These are phyloP conservation scores for Exophiala xenobiotica DNA, from an alignment of 2,329 filamentous ascomycete genomes.

Conservation along the genomic window DNA sequence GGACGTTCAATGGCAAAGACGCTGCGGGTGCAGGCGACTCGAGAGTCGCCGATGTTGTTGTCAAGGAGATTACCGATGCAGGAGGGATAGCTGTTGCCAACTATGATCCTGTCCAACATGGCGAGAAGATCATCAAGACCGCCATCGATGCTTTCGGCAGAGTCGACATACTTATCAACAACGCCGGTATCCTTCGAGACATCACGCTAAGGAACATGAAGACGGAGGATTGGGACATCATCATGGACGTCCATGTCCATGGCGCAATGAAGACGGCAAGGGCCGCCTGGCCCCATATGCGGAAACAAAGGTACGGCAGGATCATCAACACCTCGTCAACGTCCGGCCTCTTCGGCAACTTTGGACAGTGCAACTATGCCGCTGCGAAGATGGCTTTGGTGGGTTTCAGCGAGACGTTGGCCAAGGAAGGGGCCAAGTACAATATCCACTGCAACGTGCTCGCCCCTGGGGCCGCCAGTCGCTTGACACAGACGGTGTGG, in stretches of 20 bases:
- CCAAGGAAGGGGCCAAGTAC: slow-evolving; percentile 96
- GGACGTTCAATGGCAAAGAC: slow-evolving; percentile 88
- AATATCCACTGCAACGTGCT: slow-evolving; percentile 95
- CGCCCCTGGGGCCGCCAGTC: slow-evolving; percentile 88
- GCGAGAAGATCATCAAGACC: slow-evolving; percentile 68
- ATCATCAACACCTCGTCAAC: slow-evolving; percentile 95
- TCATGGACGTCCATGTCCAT: slow-evolving; percentile 86
- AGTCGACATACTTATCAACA: slow-evolving; percentile 31
- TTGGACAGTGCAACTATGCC: slow-evolving; percentile 94
- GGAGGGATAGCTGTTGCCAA: slow-evolving; percentile 96
- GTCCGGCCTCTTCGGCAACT: slow-evolving; percentile 90
- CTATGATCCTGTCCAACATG: slow-evolving; percentile 80
- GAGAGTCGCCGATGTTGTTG: slow-evolving; percentile 61
- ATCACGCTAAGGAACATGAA: slow-evolving; percentile 98
- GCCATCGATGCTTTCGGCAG: slow-evolving; percentile 23
- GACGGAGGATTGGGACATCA: slow-evolving; percentile 92
- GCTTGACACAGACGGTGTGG: slow-evolving; percentile 94
- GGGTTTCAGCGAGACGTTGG: slow-evolving; percentile 94
- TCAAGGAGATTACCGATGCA: slow-evolving; percentile 62
- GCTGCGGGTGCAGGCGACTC: slow-evolving; percentile 67
- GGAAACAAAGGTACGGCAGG: slow-evolving; percentile 96
- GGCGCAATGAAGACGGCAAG: slow-evolving; percentile 92
- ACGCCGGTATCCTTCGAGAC: slow-evolving; percentile 64
- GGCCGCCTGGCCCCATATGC: slow-evolving; percentile 94
- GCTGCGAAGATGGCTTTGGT: slow-evolving; percentile 93